Percentiles rank a stretch among this genome's conserved stretches.
Conservation (phyloP, 2,329 filamentous ascomycete genomes). For the Magnaporthiopsis incrustans region DNA sequence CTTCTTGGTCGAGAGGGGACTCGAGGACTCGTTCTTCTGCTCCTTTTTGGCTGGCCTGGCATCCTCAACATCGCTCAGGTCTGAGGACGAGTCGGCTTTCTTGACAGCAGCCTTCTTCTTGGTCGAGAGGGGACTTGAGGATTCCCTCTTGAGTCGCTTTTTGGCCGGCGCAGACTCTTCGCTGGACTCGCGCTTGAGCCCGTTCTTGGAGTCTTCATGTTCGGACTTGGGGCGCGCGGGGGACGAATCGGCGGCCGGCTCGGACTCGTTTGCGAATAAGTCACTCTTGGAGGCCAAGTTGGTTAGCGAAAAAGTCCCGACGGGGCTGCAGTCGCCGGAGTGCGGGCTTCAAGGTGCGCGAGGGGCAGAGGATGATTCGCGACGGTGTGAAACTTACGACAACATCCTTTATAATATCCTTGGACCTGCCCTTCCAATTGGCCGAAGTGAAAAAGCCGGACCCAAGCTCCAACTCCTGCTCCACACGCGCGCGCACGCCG, state of each 20-base stretch:
- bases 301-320: background rate
- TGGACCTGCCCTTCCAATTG: constrained; percentile 52
- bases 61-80: too few relatives aligned
- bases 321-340: background rate
- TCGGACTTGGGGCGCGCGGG: constrained; percentile 8
- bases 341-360: background rate
- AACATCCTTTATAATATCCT: constrained; percentile 44
- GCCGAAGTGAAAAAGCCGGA: constrained; percentile 39
- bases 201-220: constrained; percentile 17
- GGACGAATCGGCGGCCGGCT: background rate
- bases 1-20: constrained; percentile 9
- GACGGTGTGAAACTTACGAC: constrained; percentile 35
- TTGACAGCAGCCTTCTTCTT: constrained; percentile 8
- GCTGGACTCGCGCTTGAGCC: constrained; percentile 22
- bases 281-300: constrained; percentile 5
- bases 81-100: constrained; percentile 1
- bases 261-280: constrained; percentile 8
- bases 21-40: constrained; percentile 9
- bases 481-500: constrained; percentile 43
- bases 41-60: constrained; percentile 10
- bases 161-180: constrained; percentile 12
- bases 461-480: constrained; percentile 39
- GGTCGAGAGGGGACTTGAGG: constrained; percentile 7
- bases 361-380: background rate
- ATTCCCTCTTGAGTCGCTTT: constrained; percentile 13